A percentile compares a stretch with the other conserved stretches of the same genome.
These are phyloP conservation scores for Podila verticillata DNA, from an alignment of 192 early-diverging fungal genomes.

Conservation along the genomic window DNA sequence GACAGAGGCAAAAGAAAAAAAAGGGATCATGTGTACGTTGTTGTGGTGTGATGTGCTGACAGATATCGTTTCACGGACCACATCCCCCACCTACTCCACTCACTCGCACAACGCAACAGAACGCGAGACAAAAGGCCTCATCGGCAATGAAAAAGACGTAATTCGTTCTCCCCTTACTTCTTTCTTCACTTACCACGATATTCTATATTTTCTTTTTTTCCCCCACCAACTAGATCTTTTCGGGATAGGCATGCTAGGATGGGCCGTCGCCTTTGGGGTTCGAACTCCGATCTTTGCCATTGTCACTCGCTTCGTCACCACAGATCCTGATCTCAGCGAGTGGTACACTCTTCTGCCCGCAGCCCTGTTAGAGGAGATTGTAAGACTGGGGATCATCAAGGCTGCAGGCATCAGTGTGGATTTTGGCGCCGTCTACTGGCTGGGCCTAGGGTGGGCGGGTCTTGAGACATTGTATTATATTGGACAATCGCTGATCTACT, in stretches of 20 bases:
- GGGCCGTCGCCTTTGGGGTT: conserved; percentile 31
- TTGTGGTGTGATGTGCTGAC: not conserved
- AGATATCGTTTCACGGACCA: not conserved
- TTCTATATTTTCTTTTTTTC: not conserved
- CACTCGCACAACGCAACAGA: no score
- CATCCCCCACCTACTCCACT: no score
- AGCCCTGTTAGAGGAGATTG: conserved; percentile 34
- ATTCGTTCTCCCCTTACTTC: not conserved
- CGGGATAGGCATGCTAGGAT: conserved; percentile 39
- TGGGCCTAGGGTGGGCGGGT: conserved; percentile 53
- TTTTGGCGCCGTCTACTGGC: conserved; percentile 52
- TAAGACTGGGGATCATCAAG: conserved; percentile 14
- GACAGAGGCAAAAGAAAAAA: not conserved
- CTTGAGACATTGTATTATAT: conserved; percentile 53
- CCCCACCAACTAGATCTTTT: conserved; percentile 20
- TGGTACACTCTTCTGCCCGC: conserved; percentile 34
- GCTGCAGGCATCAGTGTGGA: not conserved
- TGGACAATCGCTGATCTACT: conserved; percentile 39
- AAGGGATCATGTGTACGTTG: not conserved
- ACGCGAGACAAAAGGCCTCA: no score
- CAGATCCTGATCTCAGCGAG: conserved; percentile 10
- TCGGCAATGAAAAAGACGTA: no score
- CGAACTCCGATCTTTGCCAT: conserved; percentile 41
- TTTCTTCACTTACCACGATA: not conserved
- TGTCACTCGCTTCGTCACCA: conserved; percentile 21